Base-by-base conservation (phyloP, 2,329 filamentous ascomycete genomes). In the Diaporthe velutina region DNA sequence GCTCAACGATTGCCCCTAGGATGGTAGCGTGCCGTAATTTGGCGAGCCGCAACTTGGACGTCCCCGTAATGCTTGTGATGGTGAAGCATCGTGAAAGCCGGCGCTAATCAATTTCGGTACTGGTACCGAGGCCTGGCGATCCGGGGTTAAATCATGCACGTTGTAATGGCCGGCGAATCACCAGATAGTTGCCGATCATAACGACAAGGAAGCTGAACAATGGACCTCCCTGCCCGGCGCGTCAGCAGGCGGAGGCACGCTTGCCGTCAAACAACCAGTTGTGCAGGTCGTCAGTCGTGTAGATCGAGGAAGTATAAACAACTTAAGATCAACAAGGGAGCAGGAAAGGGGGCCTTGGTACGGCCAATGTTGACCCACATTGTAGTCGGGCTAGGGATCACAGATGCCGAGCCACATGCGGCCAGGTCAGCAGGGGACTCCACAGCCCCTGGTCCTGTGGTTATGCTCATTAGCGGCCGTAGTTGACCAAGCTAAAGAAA, bases 61-160 rank as follows among this genome's bases (percentile, higher is more conserved):
- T 38, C 64, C 33, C 64, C 64, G 64, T 48, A 54, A 54, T 54
- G 48, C 48, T 68, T 40, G 48, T 68, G 33, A 28, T 28, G 22
- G 13, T 68, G 48, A 68, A 54, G 64, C 64, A 68, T 68, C 64
- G 64, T 68, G 45, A 40, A 40, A 45, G 64, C 48, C 64, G 48
- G 64, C 45, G 64, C 64, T 67, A 67, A 38, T 67, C 33, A n/a
- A 40, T 67, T 67, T 52, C 33, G 64, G 64, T 38, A 25, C 33
- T 28, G 64, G 64, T 67, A 22, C 64, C 64, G 45, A 67, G 22
- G 64, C n/a, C 7, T 67, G 64, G 22, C 22, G 12, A 67, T 67
- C 61, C 30, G 61, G 61, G 61, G 45, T 50, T 17, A 50, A 13
- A n/a, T 50, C 42, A 66, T 35, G 61, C 61, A n/a, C 50, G 15